Evolutionary conservation across 345 rosid genomes (phyloP).

Genomic region (Eucalyptus globulus): DNA sequence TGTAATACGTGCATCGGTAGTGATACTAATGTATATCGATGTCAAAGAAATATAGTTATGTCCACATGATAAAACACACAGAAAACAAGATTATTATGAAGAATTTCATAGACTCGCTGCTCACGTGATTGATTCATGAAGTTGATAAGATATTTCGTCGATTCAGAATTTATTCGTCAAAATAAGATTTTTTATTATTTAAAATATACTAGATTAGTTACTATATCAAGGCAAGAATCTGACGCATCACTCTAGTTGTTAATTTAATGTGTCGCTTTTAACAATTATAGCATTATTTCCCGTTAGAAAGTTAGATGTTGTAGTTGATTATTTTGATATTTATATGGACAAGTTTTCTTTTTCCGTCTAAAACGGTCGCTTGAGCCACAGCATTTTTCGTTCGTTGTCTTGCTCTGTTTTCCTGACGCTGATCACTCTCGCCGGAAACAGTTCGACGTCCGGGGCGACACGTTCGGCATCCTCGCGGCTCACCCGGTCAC

Average conservation of each 20-base stretch:
- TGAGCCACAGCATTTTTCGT: not conserved
- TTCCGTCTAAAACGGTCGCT: not conserved
- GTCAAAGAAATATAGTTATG: not conserved
- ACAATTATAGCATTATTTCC: not conserved
- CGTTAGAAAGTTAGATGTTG: not conserved
- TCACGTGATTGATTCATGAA: not conserved
- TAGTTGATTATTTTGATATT: not conserved
- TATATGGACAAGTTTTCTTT: not conserved
- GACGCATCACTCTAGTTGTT: not conserved
- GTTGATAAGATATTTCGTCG: not conserved
- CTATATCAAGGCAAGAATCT: not conserved
- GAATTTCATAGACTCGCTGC: not conserved
- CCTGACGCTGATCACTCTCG: not conserved
- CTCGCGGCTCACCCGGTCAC: constrained; percentile 58
- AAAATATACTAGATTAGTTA: not conserved
- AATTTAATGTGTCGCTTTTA: not conserved
- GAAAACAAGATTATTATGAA: not conserved
- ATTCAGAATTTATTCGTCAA: not conserved
- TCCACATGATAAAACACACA: not conserved
- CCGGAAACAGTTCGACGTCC: constrained; percentile 50
- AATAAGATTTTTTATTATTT: not conserved
- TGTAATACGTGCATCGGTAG: not conserved
- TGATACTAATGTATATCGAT: not conserved
- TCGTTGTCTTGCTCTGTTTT: not conserved
- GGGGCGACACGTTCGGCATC: constrained; percentile 63